These are phyloP conservation scores for Cyberlindnera xylosilytica DNA, from an alignment of 805 yeast species.

Conservation along the genomic window DNA sequence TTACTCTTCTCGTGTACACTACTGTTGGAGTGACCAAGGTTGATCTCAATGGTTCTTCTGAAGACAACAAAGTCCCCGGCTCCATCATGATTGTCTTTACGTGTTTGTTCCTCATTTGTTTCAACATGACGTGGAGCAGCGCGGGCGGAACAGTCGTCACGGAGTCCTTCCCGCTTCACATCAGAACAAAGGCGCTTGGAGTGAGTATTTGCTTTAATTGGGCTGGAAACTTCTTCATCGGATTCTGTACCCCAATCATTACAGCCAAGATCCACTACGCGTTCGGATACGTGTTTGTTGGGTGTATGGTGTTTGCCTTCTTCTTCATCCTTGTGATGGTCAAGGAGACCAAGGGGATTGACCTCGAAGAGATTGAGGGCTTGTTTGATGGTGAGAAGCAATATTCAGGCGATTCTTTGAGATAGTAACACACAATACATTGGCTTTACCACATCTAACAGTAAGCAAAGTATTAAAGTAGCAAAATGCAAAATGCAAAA, in stretches of 20 bases:
- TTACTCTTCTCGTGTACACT: slow-evolving; percentile 51
- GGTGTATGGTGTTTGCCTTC: slow-evolving; percentile 42
- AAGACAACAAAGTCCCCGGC: slow-evolving; percentile 38
- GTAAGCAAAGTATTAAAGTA: too few species aligned
- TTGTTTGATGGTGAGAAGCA: slow-evolving; percentile 5
- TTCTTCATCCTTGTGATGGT: slow-evolving; percentile 52
- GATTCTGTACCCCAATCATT: slow-evolving; percentile 63
- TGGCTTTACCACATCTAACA: too few species aligned
- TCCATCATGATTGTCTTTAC: slow-evolving; percentile 51
- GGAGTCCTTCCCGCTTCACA: slow-evolving; percentile 54
- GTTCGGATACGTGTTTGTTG: slow-evolving; percentile 55
- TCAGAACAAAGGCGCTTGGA: slow-evolving; percentile 52
- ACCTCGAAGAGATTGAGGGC: slow-evolving; percentile 71
- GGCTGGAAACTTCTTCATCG: slow-evolving; percentile 47
- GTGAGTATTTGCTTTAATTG: slow-evolving; percentile 58
- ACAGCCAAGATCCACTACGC: slow-evolving; percentile 53
- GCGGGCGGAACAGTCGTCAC: slow-evolving; percentile 32
- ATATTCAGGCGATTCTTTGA: too few species aligned
- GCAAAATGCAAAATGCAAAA: too few species aligned
- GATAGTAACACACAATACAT: too few species aligned
- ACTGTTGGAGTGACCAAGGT: slow-evolving; percentile 40
- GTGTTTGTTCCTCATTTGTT: slow-evolving; percentile 47
- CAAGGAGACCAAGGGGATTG: slow-evolving; percentile 77
- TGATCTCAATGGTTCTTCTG: slow-evolving; percentile 25
- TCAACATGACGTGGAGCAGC: slow-evolving; percentile 48